phyloP scores from a whole-genome alignment of 495 filamentous ascomycete genomes.

The Hyaloscypha hepaticicola region DNA sequence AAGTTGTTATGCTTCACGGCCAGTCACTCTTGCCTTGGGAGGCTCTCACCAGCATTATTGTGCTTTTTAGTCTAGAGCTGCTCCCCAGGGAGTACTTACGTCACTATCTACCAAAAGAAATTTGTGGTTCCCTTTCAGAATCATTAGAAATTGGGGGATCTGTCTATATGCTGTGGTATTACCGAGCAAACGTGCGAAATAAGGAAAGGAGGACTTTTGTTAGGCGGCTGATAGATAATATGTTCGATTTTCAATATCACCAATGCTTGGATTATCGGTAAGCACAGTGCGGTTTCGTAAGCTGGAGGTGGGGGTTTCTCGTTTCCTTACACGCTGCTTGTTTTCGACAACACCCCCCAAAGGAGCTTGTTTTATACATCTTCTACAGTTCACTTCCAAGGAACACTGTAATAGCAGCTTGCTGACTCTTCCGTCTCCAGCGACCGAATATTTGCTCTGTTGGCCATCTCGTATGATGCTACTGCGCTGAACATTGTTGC shows the following conservation, averaged over 20 bases:
- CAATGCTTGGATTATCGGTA: not conserved
- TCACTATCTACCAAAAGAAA: not conserved
- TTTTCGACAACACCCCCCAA: too few relatives aligned
- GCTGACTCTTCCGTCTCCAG: too few relatives aligned
- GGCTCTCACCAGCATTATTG: not conserved
- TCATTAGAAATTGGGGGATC: not conserved
- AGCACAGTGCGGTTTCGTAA: too few relatives aligned
- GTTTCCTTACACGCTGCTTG: too few relatives aligned
- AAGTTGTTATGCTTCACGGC: constrained; percentile 11
- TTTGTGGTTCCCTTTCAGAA: not conserved
- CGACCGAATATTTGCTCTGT: constrained; percentile 25
- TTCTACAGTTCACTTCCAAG: not conserved
- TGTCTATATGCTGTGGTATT: not conserved
- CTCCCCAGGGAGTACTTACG: not conserved
- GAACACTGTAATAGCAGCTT: constrained; percentile 8
- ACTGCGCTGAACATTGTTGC: not conserved
- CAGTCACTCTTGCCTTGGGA: not conserved
- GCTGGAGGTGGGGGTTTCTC: too few relatives aligned
- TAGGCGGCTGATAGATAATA: not conserved
- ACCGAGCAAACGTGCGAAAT: not conserved
- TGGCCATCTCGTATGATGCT: constrained; percentile 21
- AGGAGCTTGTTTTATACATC: not conserved
- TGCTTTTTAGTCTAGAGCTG: not conserved
- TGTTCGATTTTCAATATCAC: not conserved
- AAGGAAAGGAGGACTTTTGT: not conserved